Base-by-base conservation (phyloP, 352 stramenopile genomes). In the Phytophthora ohioensis region DNA sequence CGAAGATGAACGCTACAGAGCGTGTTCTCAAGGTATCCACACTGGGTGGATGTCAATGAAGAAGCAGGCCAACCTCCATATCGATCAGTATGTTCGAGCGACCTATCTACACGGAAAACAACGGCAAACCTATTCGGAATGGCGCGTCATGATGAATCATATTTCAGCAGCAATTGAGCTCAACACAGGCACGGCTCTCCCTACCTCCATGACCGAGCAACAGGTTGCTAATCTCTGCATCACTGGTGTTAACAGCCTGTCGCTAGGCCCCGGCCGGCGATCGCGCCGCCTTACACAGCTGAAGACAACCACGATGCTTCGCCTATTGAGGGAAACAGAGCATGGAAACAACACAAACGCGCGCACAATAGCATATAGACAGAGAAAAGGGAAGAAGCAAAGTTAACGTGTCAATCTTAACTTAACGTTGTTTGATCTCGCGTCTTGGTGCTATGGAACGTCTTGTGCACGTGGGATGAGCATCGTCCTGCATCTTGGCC, bases 61-160 rank as follows among this genome's bases (percentile, higher is more conserved):
- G 41, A 4, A 11, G 13, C 13, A 6, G 58, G 47, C 0, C 38
- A 58, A 15, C 38, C 58, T 35, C 58, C 58, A 11, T 58, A 30
- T 4, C 57, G 32, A 15, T 58, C 58, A 2, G 31, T 67, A 3
- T 27, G 21, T 30, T 58, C 48, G 1, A 12, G 31, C 21, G 58
- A 67, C 31, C 58, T 67, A 15, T 67, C 58, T 4, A 67, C 27
- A 32, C 21, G 47, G 17, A 67, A 46, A 52, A 67, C 21, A 67
- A 13, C 38, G 47, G 1, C 58, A 67, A 58, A 67, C 58, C 0
- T 67, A 67, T 13, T 67, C 58, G 35, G 58, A 67, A 35, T 67
- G 58, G 58, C 58, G 48, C 8, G 15, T 67, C 3, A 67, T 67
- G 58, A 53, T 67, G 48, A 17, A 46, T 21, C 58, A 67, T 35